Percentiles rank a stretch among this genome's conserved stretches.
These are phyloP conservation scores for Rhynchosporium agropyri DNA, from an alignment of 2,329 filamentous ascomycete genomes.

Conservation along the genomic window DNA sequence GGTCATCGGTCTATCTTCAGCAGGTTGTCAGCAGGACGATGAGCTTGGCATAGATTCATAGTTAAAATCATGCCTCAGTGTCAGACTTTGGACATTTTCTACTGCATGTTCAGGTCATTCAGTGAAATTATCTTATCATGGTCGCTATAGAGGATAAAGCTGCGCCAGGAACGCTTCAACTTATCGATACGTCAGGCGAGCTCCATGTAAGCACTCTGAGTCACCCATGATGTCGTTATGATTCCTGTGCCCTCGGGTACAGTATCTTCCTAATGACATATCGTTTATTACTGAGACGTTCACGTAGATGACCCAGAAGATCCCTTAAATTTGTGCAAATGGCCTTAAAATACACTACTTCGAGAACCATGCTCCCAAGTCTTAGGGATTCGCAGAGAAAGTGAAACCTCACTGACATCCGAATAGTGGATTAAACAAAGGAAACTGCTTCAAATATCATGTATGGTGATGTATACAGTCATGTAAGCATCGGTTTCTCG, in stretches of 20 bases:
- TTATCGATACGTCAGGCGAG: conserved; percentile 37
- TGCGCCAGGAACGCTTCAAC: conserved; percentile 39
- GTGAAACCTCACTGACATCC: too few species aligned
- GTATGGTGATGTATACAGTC: too few species aligned
- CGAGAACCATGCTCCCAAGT: too few species aligned
- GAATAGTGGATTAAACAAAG: conserved; percentile 38
- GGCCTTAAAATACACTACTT: too few species aligned
- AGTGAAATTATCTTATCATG: conserved; percentile 20
- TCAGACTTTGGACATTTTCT: background rate
- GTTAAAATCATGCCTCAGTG: conserved; percentile 10
- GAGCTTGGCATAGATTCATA: conserved; percentile 9
- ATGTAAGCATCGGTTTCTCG: too few species aligned
- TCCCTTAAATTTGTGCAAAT: conserved; percentile 39
- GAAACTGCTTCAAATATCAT: conserved; percentile 34
- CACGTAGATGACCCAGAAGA: conserved; percentile 43
- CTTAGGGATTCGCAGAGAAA: too few species aligned
- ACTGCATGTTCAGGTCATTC: background rate
- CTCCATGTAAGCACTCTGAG: conserved; percentile 31
- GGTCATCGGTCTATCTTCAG: conserved; percentile 3
- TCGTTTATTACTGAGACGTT: background rate
- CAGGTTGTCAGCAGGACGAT: background rate
- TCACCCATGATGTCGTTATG: conserved; percentile 37
- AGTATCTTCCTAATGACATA: background rate
- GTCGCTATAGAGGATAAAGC: conserved; percentile 28
- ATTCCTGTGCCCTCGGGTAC: conserved; percentile 40